Base-by-base conservation (phyloP, 2,329 filamentous ascomycete species). In the Ceratocystis variospora region DNA sequence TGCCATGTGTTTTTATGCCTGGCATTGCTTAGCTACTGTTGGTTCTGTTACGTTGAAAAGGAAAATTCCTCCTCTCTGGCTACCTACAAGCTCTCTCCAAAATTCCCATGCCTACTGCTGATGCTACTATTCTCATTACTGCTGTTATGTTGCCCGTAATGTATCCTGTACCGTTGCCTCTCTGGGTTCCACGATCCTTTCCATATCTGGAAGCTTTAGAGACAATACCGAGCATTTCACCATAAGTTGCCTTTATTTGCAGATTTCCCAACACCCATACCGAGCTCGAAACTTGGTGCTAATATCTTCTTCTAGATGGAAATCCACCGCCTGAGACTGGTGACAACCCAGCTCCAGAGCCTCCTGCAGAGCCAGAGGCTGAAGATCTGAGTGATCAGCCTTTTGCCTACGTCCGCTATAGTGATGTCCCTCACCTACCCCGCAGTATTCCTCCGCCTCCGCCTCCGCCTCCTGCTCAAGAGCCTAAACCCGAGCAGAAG, bases 51-150 rank as follows among this genome's bases (percentile, higher is more conserved):
- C 28, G 31, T 19, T 59, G 55, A 37, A 19, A 37, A 59, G 25
- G 31, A 59, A 33, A 57, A 5, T 8, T n/a, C 53, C 28, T 31
- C n/a, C 55, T 37, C 15, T 59, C 55, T 59, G 55, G 55, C 55
- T 59, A 59, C 25, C 28, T 59, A 59, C 55, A 59, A 59, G 55
- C 28, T 37, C 55, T 59, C 55, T 59, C 25, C 31, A 15, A 37
- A 59, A 59, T 59, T 59, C 55, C 55, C 55, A 37, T 59, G 55
- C 55, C 55, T 59, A 37, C 55, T 59, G 19, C 22, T 59, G 55
- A 59, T 59, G 31, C n/a, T 31, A 59, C 28, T 59, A 37, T 31
- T 59, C 31, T 37, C 55, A 59, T 33, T 59, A 59, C 55, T 37
- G 33, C 55, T 59, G 25, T 59, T 31, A 59, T 59, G 55, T 59